These are phyloP conservation scores for Penicillium brasilianum DNA, from an alignment of 2,329 filamentous ascomycete species.

Conservation along the genomic window DNA sequence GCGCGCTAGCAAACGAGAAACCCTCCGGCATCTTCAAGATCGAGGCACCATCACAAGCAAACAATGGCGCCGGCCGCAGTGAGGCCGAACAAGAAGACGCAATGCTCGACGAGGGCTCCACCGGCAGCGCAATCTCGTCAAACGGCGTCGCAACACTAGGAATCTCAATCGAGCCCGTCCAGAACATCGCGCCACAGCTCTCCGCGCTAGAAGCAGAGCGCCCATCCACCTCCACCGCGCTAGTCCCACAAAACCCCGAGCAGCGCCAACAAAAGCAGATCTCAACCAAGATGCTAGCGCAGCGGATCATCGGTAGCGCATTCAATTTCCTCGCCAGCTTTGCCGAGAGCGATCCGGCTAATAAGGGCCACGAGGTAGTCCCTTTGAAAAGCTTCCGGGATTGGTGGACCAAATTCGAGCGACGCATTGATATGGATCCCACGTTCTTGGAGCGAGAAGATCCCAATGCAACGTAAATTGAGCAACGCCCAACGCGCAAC, in stretches of 20 bases:
- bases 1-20: slow-evolving; percentile 86
- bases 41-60: slow-evolving; percentile 35
- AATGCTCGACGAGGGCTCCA: slow-evolving; percentile 55
- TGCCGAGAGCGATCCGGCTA: slow-evolving; percentile 62
- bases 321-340: slow-evolving; percentile 96
- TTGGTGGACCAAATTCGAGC: slow-evolving; percentile 98
- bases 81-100: slow-evolving; percentile 47
- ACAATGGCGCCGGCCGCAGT: slow-evolving; percentile 25
- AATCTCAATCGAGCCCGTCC: slow-evolving; percentile 77
- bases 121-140: slow-evolving; percentile 27
- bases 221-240: slow-evolving; percentile 33
- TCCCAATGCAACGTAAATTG: slow-evolving; percentile 39
- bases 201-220: slow-evolving; percentile 56
- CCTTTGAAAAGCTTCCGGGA: slow-evolving; percentile 94
- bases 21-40: slow-evolving; percentile 91
- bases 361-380: slow-evolving; percentile 77
- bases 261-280: slow-evolving; percentile 48
- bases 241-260: slow-evolving; percentile 37
- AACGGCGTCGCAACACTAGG: slow-evolving; percentile 71
- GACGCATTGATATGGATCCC: slow-evolving; percentile 81
- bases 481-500: neutral
- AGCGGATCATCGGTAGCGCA: slow-evolving; percentile 93
- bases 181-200: slow-evolving; percentile 72
- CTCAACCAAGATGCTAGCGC: slow-evolving; percentile 79
- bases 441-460: slow-evolving; percentile 80